A percentile compares a stretch with the other conserved stretches of the same genome.
phyloP scores from a whole-genome alignment of 352 stramenopile genomes.

The Pythium coloratum region DNA sequence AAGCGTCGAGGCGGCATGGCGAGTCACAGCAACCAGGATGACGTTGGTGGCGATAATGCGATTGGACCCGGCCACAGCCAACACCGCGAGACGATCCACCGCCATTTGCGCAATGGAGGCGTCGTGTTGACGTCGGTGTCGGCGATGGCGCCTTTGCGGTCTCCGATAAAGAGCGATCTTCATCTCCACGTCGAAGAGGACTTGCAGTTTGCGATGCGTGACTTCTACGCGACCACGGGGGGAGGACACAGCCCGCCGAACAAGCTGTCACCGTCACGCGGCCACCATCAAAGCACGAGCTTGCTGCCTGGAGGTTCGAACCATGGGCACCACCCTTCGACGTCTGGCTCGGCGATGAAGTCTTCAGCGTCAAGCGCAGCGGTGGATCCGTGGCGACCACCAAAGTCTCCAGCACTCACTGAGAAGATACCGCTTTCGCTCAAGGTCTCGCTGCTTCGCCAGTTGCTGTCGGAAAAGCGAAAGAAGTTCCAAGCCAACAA shows the following conservation, averaged over 20 bases:
- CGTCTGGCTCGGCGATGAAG: neutral
- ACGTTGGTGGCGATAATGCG: neutral
- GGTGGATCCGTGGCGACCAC: slow-evolving; percentile 13
- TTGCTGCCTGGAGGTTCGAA: neutral
- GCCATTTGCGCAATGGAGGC: slow-evolving; percentile 62
- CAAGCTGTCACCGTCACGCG: slow-evolving; percentile 2
- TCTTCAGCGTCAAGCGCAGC: neutral
- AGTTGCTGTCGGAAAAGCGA: slow-evolving; percentile 64
- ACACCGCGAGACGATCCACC: slow-evolving; percentile 31
- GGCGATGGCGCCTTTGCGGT: slow-evolving; percentile 3
- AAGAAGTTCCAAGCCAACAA: slow-evolving; percentile 45
- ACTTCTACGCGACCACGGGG: slow-evolving; percentile 43
- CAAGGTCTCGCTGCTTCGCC: slow-evolving; percentile 51
- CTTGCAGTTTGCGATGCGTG: slow-evolving; percentile 57
- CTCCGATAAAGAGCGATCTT: slow-evolving; percentile 36
- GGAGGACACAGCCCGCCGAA: slow-evolving; percentile 11
- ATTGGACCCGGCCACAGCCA: neutral
- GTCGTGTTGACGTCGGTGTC: slow-evolving; percentile 44
- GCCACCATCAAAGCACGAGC: slow-evolving; percentile 18
- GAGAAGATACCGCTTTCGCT: slow-evolving; percentile 58
- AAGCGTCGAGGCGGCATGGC: slow-evolving; percentile 41
- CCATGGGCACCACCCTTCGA: slow-evolving; percentile 4
- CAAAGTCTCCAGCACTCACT: neutral
- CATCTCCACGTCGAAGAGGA: slow-evolving; percentile 49
- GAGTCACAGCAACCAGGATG: neutral